Conservation (phyloP, 2,329 filamentous ascomycete species). For the Pseudopithomyces chartarum region DNA sequence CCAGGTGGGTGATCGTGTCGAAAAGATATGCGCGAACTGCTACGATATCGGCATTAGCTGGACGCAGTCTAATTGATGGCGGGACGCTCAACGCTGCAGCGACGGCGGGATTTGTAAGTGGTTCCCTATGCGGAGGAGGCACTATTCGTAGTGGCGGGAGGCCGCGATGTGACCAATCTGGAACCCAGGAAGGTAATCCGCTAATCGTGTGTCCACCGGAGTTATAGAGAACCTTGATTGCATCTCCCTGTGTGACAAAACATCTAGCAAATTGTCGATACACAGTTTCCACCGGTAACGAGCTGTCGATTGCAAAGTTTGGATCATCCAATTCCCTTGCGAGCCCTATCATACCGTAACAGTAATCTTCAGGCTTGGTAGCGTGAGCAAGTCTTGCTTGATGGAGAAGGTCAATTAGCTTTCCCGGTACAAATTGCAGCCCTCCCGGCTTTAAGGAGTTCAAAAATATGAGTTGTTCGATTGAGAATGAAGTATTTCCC, state of each 20-base stretch:
- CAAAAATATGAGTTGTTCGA: neutral
- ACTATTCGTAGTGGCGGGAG: neutral
- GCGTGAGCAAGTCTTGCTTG: neutral
- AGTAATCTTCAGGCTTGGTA: neutral
- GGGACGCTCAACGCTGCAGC: neutral
- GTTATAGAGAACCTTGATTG: neutral
- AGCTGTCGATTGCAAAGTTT: neutral
- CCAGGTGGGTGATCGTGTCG: neutral
- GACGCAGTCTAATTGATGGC: neutral
- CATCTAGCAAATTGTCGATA: neutral
- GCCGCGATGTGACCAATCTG: neutral
- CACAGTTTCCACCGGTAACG: neutral
- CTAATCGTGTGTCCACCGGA: neutral
- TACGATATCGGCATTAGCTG: neutral
- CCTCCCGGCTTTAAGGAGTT: neutral
- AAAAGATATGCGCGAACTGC: neutral
- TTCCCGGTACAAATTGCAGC: neutral
- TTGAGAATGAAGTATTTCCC: neutral
- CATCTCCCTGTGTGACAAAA: neutral
- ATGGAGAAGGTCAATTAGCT: neutral
- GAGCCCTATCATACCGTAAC: neutral
- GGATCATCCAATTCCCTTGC: neutral
- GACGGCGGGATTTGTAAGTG: neutral
- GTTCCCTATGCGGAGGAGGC: neutral
- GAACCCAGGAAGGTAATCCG: neutral